Percentiles rank a stretch among this genome's conserved stretches.
Conservation (phyloP, 495 filamentous ascomycete species). For the Darksidea phi region DNA sequence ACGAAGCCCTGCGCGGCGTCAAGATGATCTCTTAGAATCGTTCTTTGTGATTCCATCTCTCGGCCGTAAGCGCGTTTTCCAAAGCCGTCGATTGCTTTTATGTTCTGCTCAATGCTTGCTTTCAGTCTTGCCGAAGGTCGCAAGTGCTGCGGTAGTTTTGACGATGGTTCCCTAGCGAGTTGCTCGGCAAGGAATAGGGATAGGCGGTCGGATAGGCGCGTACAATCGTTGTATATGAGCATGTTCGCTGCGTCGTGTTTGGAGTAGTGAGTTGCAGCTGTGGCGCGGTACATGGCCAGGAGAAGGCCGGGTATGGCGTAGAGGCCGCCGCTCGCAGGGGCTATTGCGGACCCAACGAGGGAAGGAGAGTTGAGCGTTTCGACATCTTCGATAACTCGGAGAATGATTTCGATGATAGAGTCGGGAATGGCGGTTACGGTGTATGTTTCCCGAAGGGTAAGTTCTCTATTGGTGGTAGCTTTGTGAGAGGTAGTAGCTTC, state of each 20-base stretch:
- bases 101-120: constrained; percentile 60
- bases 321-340: constrained; percentile 70
- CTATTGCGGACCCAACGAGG: constrained; percentile 55
- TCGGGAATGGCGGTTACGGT: constrained; percentile 83
- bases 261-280: constrained; percentile 76
- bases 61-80: constrained; percentile 80
- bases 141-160: constrained; percentile 49
- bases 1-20: constrained; percentile 69
- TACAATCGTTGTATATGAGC: constrained; percentile 91
- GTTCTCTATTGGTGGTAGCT: constrained; percentile 49
- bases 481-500: constrained; percentile 10
- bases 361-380: constrained; percentile 56
- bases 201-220: constrained; percentile 73
- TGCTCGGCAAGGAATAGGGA: constrained; percentile 55
- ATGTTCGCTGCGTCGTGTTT: constrained; percentile 70
- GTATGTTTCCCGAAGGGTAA: constrained; percentile 83
- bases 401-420: constrained; percentile 68
- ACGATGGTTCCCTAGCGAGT: constrained; percentile 49
- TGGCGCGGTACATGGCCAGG: constrained; percentile 87
- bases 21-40: constrained; percentile 77
- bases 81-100: constrained; percentile 70
- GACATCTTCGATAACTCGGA: constrained; percentile 67
- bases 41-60: constrained; percentile 84
- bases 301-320: constrained; percentile 79
- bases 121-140: constrained; percentile 52